Percentiles rank a stretch among this genome's conserved stretches.
Conservation (phyloP, 2,329 filamentous ascomycete genomes). For the Neopestalotiopsis sp. region DNA sequence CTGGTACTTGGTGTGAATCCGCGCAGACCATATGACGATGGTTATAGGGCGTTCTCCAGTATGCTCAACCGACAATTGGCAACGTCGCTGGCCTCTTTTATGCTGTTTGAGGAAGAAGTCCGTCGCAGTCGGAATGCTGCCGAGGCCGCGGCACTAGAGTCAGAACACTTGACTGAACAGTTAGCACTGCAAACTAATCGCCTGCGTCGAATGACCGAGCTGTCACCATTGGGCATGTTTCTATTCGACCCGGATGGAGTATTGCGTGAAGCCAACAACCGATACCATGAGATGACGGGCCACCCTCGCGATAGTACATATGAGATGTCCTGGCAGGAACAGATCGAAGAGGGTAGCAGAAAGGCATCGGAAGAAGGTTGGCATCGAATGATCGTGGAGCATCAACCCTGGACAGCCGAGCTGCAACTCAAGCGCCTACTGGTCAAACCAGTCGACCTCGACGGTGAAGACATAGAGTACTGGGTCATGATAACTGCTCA, state of each 20-base stretch:
- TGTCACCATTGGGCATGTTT: constrained; percentile 44
- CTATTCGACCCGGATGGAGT: constrained; percentile 44
- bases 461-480: constrained; percentile 45
- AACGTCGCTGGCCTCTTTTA: constrained; percentile 67
- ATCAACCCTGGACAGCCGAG: constrained; percentile 44
- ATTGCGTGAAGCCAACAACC: constrained; percentile 49
- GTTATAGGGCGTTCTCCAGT: constrained; percentile 63
- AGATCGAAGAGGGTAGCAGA: constrained; percentile 41
- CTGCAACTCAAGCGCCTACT: constrained; percentile 44
- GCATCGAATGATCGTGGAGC: constrained; percentile 39
- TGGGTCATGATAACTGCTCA: constrained; percentile 48
- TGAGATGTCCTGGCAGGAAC: constrained; percentile 47
- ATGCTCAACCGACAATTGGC: constrained; percentile 54
- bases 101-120: constrained; percentile 70
- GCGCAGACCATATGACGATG: constrained; percentile 65
- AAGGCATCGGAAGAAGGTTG: constrained; percentile 41
- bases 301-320: constrained; percentile 40
- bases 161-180: constrained; percentile 39
- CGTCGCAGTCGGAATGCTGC: constrained; percentile 47
- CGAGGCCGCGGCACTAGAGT: constrained; percentile 39
- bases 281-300: constrained; percentile 53
- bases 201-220: constrained; percentile 41
- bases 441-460: constrained; percentile 35
- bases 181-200: constrained; percentile 41
- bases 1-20: constrained; percentile 67